Conservation (phyloP, 1,284 basidiomycete genomes). For the Puccinia coronata region DNA sequence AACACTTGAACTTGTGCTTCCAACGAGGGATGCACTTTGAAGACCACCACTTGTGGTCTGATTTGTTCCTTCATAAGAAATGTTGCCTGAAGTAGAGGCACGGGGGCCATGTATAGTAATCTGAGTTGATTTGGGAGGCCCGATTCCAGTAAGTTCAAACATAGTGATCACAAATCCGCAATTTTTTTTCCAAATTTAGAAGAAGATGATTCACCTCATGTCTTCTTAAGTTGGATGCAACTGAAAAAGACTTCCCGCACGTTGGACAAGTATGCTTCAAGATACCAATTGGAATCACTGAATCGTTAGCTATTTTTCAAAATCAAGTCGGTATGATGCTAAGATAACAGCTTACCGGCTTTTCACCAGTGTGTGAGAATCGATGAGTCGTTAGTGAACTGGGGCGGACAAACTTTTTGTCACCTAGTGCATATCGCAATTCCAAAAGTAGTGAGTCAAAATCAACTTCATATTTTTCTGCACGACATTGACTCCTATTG, state of each 20-base stretch:
- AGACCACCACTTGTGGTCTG: background rate
- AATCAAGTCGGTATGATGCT: background rate
- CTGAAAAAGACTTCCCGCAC: conserved; percentile 42
- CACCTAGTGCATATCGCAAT: conserved; percentile 28
- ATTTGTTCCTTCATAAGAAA: background rate
- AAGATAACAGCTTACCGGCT: conserved; percentile 22
- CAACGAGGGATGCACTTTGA: conserved; percentile 18
- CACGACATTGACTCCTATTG: too few relatives aligned
- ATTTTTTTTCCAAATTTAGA: background rate
- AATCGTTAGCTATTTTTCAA: background rate
- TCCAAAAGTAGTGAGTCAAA: background rate
- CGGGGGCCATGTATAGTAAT: conserved; percentile 27
- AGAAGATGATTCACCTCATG: conserved; percentile 38
- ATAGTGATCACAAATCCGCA: background rate
- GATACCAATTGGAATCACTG: background rate
- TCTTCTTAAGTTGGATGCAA: conserved; percentile 39
- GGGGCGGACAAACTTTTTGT: conserved; percentile 28
- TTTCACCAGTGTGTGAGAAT: conserved; percentile 41
- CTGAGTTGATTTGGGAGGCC: background rate
- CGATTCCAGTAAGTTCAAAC: background rate
- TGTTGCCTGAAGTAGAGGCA: background rate
- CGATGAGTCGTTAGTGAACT: conserved; percentile 41
- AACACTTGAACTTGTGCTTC: conserved; percentile 32
- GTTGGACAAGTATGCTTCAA: conserved; percentile 26
- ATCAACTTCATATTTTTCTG: too few relatives aligned